phyloP scores from a whole-genome alignment of 192 early-diverging fungal genomes.

The Coemansia sp. region DNA sequence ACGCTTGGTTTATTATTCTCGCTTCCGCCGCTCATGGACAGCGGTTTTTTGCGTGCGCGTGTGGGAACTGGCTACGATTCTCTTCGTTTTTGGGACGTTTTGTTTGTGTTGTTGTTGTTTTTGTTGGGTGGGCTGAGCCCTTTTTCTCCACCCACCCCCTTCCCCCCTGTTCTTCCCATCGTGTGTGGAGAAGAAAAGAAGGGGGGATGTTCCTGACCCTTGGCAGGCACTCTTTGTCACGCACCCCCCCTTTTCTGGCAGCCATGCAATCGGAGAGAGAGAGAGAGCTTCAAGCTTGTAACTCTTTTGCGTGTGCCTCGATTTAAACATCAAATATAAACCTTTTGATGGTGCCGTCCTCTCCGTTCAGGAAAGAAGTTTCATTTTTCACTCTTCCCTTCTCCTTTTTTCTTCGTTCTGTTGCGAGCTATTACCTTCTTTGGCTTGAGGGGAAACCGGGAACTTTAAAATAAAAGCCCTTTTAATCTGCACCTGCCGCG shows the following conservation, averaged over 20 bases:
- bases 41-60: not conserved
- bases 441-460: not conserved
- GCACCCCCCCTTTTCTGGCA: conserved; percentile 3
- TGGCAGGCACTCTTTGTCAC: not conserved
- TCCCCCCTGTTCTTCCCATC: not conserved
- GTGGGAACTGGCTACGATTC: conserved; percentile 1
- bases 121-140: conserved; percentile 7
- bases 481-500: conserved; percentile 11
- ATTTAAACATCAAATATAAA: conserved; percentile 40
- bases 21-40: not conserved
- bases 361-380: not conserved
- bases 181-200: conserved; percentile 6
- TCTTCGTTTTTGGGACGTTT: conserved; percentile 1
- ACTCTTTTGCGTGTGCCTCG: conserved; percentile 5
- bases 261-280: conserved; percentile 4
- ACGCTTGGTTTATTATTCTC: not conserved
- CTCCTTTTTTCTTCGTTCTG: conserved; percentile 5
- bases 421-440: not conserved
- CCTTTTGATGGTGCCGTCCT: conserved; percentile 6
- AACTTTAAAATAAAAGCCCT: not conserved
- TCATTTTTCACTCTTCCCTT: not conserved
- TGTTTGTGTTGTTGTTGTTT: not conserved
- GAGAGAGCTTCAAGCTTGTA: not conserved
- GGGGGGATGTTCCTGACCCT: conserved; percentile 5
- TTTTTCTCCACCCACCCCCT: conserved; percentile 1